Conservation (phyloP, 1,139 yeast genomes). For the Spencermartinsiella ligniputridi region DNA sequence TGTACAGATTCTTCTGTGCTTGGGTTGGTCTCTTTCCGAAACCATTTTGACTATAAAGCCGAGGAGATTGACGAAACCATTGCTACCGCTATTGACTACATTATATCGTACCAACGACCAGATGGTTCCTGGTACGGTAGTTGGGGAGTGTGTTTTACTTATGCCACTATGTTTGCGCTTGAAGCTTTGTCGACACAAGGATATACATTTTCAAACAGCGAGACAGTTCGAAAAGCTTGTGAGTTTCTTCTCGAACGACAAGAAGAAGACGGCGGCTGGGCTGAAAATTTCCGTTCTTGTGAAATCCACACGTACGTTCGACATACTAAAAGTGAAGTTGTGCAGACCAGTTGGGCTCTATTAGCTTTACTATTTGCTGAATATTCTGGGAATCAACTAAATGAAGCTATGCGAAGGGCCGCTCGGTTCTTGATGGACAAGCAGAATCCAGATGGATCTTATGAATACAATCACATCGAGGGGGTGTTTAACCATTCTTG, state of each 20-base stretch:
- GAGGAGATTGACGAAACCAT: constrained; percentile 66
- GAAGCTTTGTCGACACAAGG: constrained; percentile 82
- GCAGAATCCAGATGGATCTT: constrained; percentile 76
- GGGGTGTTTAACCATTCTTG: constrained; percentile 94
- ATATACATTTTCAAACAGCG: constrained; percentile 56
- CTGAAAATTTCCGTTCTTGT: constrained; percentile 63
- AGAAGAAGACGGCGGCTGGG: constrained; percentile 93
- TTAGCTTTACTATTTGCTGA: constrained; percentile 77
- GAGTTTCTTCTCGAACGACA: constrained; percentile 78
- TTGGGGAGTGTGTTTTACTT: constrained; percentile 97
- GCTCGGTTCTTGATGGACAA: constrained; percentile 58
- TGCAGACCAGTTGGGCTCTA: constrained; percentile 91
- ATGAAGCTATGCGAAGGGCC: constrained; percentile 60
- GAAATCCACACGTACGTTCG: constrained; percentile 79
- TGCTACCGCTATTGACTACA: constrained; percentile 66
- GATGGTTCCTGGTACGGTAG: constrained; percentile 99
- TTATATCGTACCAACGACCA: constrained; percentile 56
- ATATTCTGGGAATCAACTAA: constrained; percentile 72
- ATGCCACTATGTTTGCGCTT: constrained; percentile 96
- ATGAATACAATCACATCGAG: constrained; percentile 80
- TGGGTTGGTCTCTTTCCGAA: constrained; percentile 76
- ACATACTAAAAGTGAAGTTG: constrained; percentile 61
- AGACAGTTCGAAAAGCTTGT: constrained; percentile 67
- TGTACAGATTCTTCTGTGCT: constrained; percentile 94
- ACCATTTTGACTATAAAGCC: constrained; percentile 56